A percentile compares a stretch with the other conserved stretches of the same genome.
Conservation (phyloP, 345 rosid genomes). For the Nasturtium officinale region DNA sequence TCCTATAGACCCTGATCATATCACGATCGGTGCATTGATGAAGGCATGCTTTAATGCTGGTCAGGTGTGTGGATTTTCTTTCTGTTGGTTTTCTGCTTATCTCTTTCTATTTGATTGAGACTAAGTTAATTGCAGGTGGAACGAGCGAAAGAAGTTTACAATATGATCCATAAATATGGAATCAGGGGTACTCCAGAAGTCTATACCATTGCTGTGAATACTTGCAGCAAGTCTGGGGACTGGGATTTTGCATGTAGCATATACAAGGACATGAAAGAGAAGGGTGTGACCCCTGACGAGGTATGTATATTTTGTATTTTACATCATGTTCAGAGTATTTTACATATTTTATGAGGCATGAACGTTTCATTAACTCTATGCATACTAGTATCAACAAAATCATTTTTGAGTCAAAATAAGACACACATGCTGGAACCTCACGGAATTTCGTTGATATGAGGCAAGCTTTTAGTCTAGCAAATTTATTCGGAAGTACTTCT, state of each 20-base stretch:
- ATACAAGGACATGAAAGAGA: slow-evolving; percentile 74
- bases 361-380: neutral
- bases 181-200: slow-evolving; percentile 94
- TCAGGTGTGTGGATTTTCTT: slow-evolving; percentile 58
- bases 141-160: slow-evolving; percentile 78
- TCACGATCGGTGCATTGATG: slow-evolving; percentile 86
- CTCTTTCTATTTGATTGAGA: slow-evolving; percentile 15
- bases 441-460: slow-evolving; percentile 16
- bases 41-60: slow-evolving; percentile 89
- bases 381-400: neutral
- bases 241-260: slow-evolving; percentile 78
- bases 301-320: slow-evolving; percentile 42
- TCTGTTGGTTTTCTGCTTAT: slow-evolving; percentile 16
- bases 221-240: slow-evolving; percentile 86
- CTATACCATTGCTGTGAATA: slow-evolving; percentile 80
- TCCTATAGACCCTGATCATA: slow-evolving; percentile 94
- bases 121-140: slow-evolving; percentile 60
- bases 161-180: slow-evolving; percentile 66
- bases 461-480: neutral
- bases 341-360: slow-evolving; percentile 3
- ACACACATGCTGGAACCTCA: neutral
- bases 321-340: neutral
- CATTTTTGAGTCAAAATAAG: slow-evolving; percentile 5
- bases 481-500: slow-evolving; percentile 1
- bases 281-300: slow-evolving; percentile 83